Evolutionary conservation across 2,329 filamentous ascomycete genomes (phyloP), one percentile per base, ranked within the genome.

Genomic region (Neonectria coccinea): DNA sequence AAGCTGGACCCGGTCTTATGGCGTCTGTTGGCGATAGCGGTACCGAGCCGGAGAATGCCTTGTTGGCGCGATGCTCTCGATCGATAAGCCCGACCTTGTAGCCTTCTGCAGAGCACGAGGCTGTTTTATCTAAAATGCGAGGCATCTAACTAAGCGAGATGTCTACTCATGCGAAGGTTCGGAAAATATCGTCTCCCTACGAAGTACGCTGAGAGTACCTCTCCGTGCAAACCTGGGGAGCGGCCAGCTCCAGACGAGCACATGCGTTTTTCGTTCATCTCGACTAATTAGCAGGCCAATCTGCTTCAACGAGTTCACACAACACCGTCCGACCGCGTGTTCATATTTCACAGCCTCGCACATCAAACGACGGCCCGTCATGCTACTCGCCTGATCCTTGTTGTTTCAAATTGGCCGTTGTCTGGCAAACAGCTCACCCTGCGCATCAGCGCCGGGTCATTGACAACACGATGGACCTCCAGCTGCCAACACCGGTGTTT

Each of bases 401-500:
- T 11, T 58, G 60, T 63, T 63, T 63, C 60, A 63, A 59, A 50
- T 50, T 57, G 39, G 39, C 22, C 18, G 36, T 18, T 47, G 39
- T 39, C 56, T n/a, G 47, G 20, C 22, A 36, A 53, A 47, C 54
- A 8, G 22, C 12, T 16, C 50, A 39, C 14, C 22, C 20, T 41
- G 36, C 25, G 20, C 29, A 31, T 52, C 50, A 39, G 14, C 57
- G 18, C 27, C 16, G 29, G 12, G 44, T 22, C 41, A 54, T 54
- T 47, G 29, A 14, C 44, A 57, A 47, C 31, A 7, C 36, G 16
- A 18, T 39, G 36, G 41, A 33, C 55, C 62, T 57, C 56, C 54
- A 59, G 48, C 59, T 55, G 20, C 29, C 48, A 59, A 57, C 64
- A 25, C 67, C 67, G 47, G 61, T 54, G 68, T 70, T 72, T 70